phyloP scores from a whole-genome alignment of 331 rosid species.

The Cydonia oblonga region DNA sequence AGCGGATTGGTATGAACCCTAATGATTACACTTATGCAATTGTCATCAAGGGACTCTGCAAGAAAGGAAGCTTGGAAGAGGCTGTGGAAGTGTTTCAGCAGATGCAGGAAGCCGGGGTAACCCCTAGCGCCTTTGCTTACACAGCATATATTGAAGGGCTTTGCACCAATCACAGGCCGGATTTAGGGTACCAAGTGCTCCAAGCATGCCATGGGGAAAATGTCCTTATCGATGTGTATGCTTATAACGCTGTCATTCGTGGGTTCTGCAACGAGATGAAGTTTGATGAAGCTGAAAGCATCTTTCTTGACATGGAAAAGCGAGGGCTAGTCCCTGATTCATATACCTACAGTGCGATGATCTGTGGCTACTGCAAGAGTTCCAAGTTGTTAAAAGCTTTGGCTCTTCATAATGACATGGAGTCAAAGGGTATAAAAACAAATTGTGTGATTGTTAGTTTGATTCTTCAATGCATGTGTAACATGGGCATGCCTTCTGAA shows the following conservation, averaged over 20 bases:
- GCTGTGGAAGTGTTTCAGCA: constrained; percentile 38
- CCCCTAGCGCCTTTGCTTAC: constrained; percentile 36
- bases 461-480: constrained; percentile 55
- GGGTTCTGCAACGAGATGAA: constrained; percentile 63
- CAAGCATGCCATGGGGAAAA: constrained; percentile 27
- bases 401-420: constrained; percentile 40
- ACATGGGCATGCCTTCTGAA: constrained; percentile 45
- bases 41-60: constrained; percentile 56
- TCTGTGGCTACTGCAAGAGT: constrained; percentile 53
- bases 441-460: constrained; percentile 49
- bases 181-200: constrained; percentile 45
- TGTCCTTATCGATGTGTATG: constrained; percentile 36
- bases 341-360: constrained; percentile 36
- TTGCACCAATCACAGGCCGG: constrained; percentile 37
- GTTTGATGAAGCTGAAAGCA: constrained; percentile 40
- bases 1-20: constrained; percentile 52
- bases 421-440: constrained; percentile 49
- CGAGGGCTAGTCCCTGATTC: constrained; percentile 53
- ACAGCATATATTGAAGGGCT: constrained; percentile 60
- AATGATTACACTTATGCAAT: constrained; percentile 56
- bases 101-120: constrained; percentile 47
- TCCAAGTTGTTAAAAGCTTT: constrained; percentile 39
- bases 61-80: constrained; percentile 40
- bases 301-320: constrained; percentile 47
- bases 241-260: constrained; percentile 43